Evolutionary conservation across 495 filamentous ascomycete genomes (phyloP), one percentile per base, ranked within the genome.

Genomic region (Neurospora sp.): DNA sequence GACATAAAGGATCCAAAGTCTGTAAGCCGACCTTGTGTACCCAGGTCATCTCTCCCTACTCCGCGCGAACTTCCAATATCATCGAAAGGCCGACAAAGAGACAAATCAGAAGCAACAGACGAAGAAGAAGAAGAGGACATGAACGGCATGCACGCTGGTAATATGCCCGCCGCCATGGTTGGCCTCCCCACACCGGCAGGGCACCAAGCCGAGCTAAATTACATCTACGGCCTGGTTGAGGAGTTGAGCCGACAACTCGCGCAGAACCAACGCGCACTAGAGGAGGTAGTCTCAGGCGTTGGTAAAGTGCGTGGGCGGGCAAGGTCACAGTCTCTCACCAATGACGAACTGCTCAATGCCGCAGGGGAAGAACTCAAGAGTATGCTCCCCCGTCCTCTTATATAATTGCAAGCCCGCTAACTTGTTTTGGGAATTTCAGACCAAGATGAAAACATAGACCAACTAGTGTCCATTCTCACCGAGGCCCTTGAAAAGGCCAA

Each of bases 141-240:
- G 75, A 91, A 91, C 77, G 87, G 87, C 65, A 87, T 90, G 78
- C 90, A 88, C 75, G 89, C 86, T 74, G 82, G 76, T 72, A 81
- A 81, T 74, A 79, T 82, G 76, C 80, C 80, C 41, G 81, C 79
- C 68, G 82, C 76, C 72, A 88, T 88, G 73, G 78, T 84, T 40
- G 80, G 83, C 68, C 80, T 89, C 69, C 90, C 92, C 22, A 90
- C 91, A 78, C 91, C 90, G 71, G 92, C 92, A 31, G 93, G 93
- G 22, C 92, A 95, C 77, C 92, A 95, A 83, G 91, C 92, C 83
- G 93, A 97, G 79, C 88, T 96, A 73, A 93, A 94, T 78, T 91
- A 93, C 79, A 88, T 97, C 59, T 94, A 93, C 79, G 87, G 89
- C 68, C 91, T 94, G 88, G 91, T 97, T 20, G 86, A 94, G 72